Evolutionary conservation across 2,329 filamentous ascomycete genomes (phyloP), one percentile per base, ranked within the genome.

Genomic region (Penicillium sp.): DNA sequence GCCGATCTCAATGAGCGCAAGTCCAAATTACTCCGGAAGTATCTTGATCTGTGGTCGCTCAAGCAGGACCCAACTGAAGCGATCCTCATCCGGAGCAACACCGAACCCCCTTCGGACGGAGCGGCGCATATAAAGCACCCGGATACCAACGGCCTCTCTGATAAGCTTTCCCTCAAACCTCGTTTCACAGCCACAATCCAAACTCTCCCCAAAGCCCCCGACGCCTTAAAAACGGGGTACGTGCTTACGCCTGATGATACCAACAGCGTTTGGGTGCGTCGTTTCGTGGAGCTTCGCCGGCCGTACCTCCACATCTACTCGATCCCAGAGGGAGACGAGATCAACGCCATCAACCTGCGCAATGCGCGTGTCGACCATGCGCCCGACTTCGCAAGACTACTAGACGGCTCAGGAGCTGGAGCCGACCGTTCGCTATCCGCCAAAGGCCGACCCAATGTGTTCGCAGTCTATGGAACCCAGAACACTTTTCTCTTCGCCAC

Each of bases 401-500:
- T 97, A 19, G 77, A 82, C 49, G 73, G 75, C 15, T 70, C 68
- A 22, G 72, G 61, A 54, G 60, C 61, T 17, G 59, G 60, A 57
- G 51, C 57, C 51, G 61, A 70, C 64, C 57, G 56, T 60, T 69
- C 67, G 7, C 61, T 64, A 9, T 66, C 65, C 13, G 58, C 61
- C 31, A 72, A 72, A 45, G 69, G 73, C 68, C 81, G 68, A 61
- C 78, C 82, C 4, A 85, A 86, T 57, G 87, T 97, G 35, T 98
- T 95, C 76, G 93, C 93, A 12, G 81, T 98, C 44, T 98, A 97
- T 65, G 91, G 88, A 37, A 87, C 85, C 52, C 86, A 93, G 67
- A 96, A 96, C 69, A 95, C 90, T 29, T 98, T 90, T 80, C 76
- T 98, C 35, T 97, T 98, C 68, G 88, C 89, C 13, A 87, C 89